Evolutionary conservation across 2,329 filamentous ascomycete genomes (phyloP), one percentile per base, ranked within the genome.

Genomic region (Zymoseptoria tritici): DNA sequence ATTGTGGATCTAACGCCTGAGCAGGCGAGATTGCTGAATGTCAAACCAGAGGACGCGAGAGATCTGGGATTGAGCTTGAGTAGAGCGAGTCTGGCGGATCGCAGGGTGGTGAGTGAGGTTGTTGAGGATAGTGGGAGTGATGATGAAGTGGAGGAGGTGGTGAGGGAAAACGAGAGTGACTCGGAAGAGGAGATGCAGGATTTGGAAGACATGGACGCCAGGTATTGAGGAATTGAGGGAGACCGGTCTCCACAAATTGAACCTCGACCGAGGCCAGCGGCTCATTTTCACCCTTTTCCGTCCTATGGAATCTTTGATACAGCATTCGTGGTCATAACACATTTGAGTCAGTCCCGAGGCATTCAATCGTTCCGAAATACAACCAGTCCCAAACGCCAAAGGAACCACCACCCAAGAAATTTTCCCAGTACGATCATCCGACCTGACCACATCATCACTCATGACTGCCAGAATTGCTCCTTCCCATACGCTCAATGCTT

Each of bases 401-500:
- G 2, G 36, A n/a, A 6, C 11, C 36, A 46, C 13, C 2, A 46
- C n/a, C 36, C 36, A n/a, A 46, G 36, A 46, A n/a, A 46, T 5
- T 2, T n/a, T 16, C 5, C 36, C 36, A 4, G 4, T 7, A 16
- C 36, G 13, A 6, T 46, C 13, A 46, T n/a, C 11, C 6, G 2
- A 9, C 13, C 36, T n/a, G 11, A 46, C 13, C 36, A 46, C 5
- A 46, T 46, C 20, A 24, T 54, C 21, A 56, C 24, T 56, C 54
- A 53, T 56, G 54, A 8, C 50, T 49, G 7, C 49, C 54, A 9
- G 58, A 46, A 16, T n/a, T 46, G 13, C 36, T 51, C 31, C 58
- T 49, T 24, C 61, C 61, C 61, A 63, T 63, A 50, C 57, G 61
- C 79, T 95, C 90, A 72, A 95, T 94, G 19, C 88, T 91, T 67